Conservation (phyloP, 495 filamentous ascomycete species). For the Hypoxylon trugodes region DNA sequence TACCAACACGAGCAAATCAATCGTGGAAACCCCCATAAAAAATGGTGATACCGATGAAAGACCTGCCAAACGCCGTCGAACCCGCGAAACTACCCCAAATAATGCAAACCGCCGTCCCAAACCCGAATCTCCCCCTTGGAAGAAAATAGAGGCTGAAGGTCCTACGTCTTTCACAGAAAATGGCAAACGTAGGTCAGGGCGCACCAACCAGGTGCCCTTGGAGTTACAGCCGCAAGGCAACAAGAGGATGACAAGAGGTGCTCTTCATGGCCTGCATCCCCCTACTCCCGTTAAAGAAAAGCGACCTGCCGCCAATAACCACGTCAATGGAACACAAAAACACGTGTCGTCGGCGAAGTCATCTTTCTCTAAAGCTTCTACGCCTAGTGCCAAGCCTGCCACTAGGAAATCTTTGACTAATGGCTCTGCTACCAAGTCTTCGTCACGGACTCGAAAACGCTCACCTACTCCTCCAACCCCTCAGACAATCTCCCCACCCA, state of each 20-base stretch:
- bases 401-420: constrained; percentile 32
- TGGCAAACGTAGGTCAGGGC: constrained; percentile 85
- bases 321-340: constrained; percentile 47
- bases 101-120: constrained; percentile 52
- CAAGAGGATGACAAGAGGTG: constrained; percentile 63
- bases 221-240: constrained; percentile 72
- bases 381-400: constrained; percentile 45
- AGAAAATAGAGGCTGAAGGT: constrained; percentile 83
- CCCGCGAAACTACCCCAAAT: constrained; percentile 56
- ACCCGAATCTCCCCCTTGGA: constrained; percentile 88
- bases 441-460: constrained; percentile 41
- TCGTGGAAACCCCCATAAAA: constrained; percentile 19
- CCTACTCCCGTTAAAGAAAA: constrained; percentile 33
- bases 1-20: constrained; percentile 13
- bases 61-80: constrained; percentile 78
- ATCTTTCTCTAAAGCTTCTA: constrained; percentile 34
- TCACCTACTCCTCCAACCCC: constrained; percentile 45
- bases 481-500: constrained; percentile 46
- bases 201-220: constrained; percentile 77
- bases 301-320: constrained; percentile 22
- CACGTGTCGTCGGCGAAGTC: constrained; percentile 36
- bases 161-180: constrained; percentile 84
- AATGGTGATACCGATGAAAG: constrained; percentile 56
- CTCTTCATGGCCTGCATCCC: constrained; percentile 45
- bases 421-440: constrained; percentile 38